Percentiles rank a stretch among this genome's conserved stretches.
phyloP scores from a whole-genome alignment of 345 rosid species.

The Gossypium rotundifolium region DNA sequence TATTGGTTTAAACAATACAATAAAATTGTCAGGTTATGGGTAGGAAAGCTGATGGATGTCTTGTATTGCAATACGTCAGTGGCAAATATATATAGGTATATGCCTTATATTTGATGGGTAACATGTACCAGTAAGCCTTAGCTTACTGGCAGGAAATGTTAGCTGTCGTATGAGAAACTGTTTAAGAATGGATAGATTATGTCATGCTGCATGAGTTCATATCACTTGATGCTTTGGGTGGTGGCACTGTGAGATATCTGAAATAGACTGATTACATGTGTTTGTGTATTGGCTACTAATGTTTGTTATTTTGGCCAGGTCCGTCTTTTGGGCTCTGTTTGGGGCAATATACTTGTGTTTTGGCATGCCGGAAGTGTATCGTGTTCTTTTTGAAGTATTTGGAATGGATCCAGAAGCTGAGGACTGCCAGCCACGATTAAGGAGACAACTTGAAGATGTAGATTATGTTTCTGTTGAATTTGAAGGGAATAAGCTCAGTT shows the following conservation, averaged over 20 bases:
- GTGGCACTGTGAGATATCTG: not conserved
- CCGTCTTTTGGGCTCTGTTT: constrained; percentile 90
- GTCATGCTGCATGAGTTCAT: not conserved
- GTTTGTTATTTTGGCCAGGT: constrained; percentile 34
- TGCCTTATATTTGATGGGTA: not conserved
- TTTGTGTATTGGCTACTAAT: not conserved
- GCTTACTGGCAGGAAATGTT: not conserved
- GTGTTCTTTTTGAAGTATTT: constrained; percentile 88
- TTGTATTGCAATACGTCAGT: not conserved
- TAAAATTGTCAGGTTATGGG: not conserved
- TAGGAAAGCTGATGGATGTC: not conserved
- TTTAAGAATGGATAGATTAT: not conserved
- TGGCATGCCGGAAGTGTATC: constrained; percentile 96
- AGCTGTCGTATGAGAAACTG: not conserved
- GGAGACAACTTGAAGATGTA: constrained; percentile 95
- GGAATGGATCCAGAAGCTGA: constrained; percentile 97
- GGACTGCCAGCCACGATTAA: constrained; percentile 79
- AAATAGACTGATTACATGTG: not conserved
- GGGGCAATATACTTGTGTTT: constrained; percentile 93
- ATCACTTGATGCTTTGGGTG: not conserved
- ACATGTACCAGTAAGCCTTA: not conserved
- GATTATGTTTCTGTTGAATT: constrained; percentile 93
- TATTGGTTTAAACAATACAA: not conserved
- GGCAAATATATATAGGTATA: not conserved
- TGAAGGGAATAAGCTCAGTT: constrained; percentile 67